A percentile compares a stretch with the other conserved stretches of the same genome.
Conservation (phyloP, 2,329 filamentous ascomycete genomes). For the Pyrenochaeta sp. region DNA sequence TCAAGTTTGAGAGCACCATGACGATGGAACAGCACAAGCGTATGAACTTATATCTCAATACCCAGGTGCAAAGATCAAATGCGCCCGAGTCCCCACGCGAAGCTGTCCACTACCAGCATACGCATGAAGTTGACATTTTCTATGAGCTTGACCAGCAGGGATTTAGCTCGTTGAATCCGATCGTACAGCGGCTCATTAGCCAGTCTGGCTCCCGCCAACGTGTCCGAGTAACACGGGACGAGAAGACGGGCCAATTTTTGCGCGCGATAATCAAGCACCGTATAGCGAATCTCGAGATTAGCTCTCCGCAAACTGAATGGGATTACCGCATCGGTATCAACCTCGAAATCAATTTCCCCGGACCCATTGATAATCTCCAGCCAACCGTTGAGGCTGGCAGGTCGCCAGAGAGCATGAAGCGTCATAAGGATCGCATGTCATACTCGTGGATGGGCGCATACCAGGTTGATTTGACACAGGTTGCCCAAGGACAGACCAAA, state of each 20-base stretch:
- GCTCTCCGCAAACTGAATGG: slow-evolving; percentile 77
- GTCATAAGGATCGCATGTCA: slow-evolving; percentile 89
- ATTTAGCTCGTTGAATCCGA: slow-evolving; percentile 52
- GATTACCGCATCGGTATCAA: slow-evolving; percentile 96
- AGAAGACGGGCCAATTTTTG: slow-evolving; percentile 73
- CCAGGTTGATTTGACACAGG: slow-evolving; percentile 92
- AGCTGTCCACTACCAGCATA: slow-evolving; percentile 80
- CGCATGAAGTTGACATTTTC: slow-evolving; percentile 83
- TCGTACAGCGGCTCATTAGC: slow-evolving; percentile 66
- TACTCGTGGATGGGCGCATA: slow-evolving; percentile 84
- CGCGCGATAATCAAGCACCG: slow-evolving; percentile 91
- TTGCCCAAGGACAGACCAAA: slow-evolving; percentile 68
- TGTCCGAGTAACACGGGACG: slow-evolving; percentile 73
- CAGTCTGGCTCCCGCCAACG: slow-evolving; percentile 30
- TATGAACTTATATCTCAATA: slow-evolving; percentile 87
- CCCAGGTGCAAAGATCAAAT: slow-evolving; percentile 65
- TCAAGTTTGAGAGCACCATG: slow-evolving; percentile 84
- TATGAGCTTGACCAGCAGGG: slow-evolving; percentile 65
- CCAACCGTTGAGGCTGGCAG: slow-evolving; percentile 54
- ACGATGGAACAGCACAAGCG: slow-evolving; percentile 87
- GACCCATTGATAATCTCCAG: slow-evolving; percentile 65
- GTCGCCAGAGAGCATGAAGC: slow-evolving; percentile 58
- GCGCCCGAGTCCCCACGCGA: slow-evolving; percentile 57
- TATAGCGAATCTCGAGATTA: slow-evolving; percentile 87
- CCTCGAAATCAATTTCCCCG: slow-evolving; percentile 84